Base-by-base conservation (phyloP, 352 stramenopile species). In the Phytophthora pinifolia region DNA sequence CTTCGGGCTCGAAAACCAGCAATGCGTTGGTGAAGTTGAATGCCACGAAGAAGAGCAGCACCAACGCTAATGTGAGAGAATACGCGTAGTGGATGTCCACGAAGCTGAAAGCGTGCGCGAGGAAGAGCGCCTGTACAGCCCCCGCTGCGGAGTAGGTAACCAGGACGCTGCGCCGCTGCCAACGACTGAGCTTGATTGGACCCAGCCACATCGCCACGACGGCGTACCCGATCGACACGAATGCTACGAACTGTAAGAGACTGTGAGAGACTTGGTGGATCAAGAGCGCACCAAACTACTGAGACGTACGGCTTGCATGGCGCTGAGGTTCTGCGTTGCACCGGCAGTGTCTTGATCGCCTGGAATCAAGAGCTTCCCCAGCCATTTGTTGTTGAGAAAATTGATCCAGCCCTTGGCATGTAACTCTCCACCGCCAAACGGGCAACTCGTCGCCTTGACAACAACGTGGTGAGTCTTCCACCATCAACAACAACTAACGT, bases 21-120 rank as follows among this genome's bases (percentile, higher is more conserved):
- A 86, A 49, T n/a, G 79, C 49, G 46, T 88, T 88, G 27, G 71
- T 80, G 58, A 70, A 25, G 53, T 81, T 86, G 55, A 88, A 88
- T 2, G 70, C 37, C 4, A 65, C 45, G 46, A 88, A 78, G 46
- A 84, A 84, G 31, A 72, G 12, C 0, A 69, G 7, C 14, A 58
- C 65, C 2, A 79, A 18, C 6, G 17, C 54, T 3, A 76, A 15
- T 12, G 74, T 73, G 7, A 72, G 46, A 1, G 71, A 65, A 31
- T 78, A 72, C n/a, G 61, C 75, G 4, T 59, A 36, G 15, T 65
- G 55, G 22, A 75, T 59, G 20, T 38, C 41, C 41, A 82, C 9
- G 7, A 46, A 32, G 14, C 60, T 46, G 13, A 65, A 54, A 20
- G 60, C 55, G 54, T 66, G 77, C 1, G 51, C 37, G 2, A 73